Evolutionary conservation across 176 grass and related monocot species (phyloP), one percentile per base, ranked within the genome.

Genomic region (Triticum timopheevii): DNA sequence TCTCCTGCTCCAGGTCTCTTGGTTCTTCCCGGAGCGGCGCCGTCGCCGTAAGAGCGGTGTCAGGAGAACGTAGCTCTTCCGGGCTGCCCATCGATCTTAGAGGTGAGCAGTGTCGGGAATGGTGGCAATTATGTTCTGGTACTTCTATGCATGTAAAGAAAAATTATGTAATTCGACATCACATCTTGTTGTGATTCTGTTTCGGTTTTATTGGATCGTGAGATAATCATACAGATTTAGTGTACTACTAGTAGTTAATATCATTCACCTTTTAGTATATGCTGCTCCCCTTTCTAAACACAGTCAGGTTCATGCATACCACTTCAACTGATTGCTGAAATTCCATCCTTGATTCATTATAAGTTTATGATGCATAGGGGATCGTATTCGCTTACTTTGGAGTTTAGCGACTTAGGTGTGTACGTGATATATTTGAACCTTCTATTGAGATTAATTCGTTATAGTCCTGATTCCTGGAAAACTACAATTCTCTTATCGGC

Each of bases 61-160:
- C 86, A 28, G 83, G 69, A 49, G 87, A 91, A 77, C 65, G 63
- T n/a, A 31, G 38, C 28, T 71, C 79, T 10, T 75, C 31, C 50
- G 93, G 93, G 76, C 94, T 98, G 40, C 95, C 95, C 58, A 95
- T 98, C 81, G 93, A 98, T 86, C 91, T 98, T 44, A 92, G 87
- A 93, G 95, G 95, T 87, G 83, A 12, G 44, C 72, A 30, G 0
- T 22, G 45, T 10, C 77, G 10, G 35, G 22, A 79, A 78, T 36
- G 22, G 22, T 63, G 36, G 36, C 15, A 39, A 17, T 65, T 38
- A 44, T 80, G 58, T 65, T 64, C 36, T 80, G 59, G 13, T 80
- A n/a, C 54, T 16, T 78, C 6, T 38, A 38, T 78, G 50, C 76
- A 36, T 78, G 52, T 13, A 13, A 61, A 59, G 11, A 8, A 4